These are phyloP conservation scores for Trichosanthes cucumerina DNA, from an alignment of 306 rosid genomes.

Conservation along the genomic window DNA sequence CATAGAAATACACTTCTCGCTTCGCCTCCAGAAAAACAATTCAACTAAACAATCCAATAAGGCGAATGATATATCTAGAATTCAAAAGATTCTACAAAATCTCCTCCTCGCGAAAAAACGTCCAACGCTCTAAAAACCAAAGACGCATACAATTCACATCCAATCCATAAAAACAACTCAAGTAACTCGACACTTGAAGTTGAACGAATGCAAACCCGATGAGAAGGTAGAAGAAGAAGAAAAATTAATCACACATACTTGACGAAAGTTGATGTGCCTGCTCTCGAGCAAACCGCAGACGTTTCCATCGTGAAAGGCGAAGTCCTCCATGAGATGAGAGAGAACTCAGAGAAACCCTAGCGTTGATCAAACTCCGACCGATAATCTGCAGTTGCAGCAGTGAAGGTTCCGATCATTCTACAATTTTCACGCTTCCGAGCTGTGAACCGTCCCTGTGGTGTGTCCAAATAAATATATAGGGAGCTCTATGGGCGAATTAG, in stretches of 20 bases:
- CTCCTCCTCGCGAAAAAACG: background rate
- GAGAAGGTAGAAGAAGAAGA: background rate
- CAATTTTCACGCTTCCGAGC: conserved; percentile 7
- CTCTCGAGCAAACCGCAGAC: conserved; percentile 41
- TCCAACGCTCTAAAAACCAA: background rate
- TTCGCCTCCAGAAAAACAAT: background rate
- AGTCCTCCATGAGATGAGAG: conserved; percentile 43
- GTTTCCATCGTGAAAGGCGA: conserved; percentile 61
- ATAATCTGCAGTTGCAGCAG: conserved; percentile 22
- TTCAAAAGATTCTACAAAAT: background rate
- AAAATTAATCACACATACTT: conserved; percentile 18
- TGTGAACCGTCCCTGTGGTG: background rate
- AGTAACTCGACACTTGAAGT: background rate
- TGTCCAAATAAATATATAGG: background rate
- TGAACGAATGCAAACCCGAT: background rate
- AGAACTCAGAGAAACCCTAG: conserved; percentile 13
- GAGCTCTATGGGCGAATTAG: background rate
- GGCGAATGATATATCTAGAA: background rate
- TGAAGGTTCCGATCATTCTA: conserved; percentile 21
- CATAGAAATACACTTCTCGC: background rate
- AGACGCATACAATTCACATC: background rate
- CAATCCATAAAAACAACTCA: background rate
- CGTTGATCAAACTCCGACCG: conserved; percentile 12
- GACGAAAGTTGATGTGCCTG: conserved; percentile 40
- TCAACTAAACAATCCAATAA: background rate